These are phyloP conservation scores for Trebouxia sp. DNA, from an alignment of 139 green algal genomes.

Conservation along the genomic window DNA sequence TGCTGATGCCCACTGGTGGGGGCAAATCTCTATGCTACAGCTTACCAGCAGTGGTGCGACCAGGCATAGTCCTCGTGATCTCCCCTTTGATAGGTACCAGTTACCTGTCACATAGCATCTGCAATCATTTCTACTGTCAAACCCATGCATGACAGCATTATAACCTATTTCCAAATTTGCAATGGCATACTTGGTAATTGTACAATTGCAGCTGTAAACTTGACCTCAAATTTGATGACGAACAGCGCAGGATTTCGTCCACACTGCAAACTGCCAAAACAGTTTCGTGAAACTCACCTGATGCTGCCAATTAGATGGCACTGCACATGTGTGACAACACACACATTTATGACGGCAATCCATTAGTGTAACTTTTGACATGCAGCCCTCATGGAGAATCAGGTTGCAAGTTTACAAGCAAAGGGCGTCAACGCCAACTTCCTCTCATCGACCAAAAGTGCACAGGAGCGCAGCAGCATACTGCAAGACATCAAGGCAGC, in stretches of 20 bases:
- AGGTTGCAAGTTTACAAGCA: slow-evolving; percentile 36
- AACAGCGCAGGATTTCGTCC: too few relatives aligned
- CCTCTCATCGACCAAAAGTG: slow-evolving; percentile 43
- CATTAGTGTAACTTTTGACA: too few relatives aligned
- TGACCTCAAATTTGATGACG: too few relatives aligned
- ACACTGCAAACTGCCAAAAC: too few relatives aligned
- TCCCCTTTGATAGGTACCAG: slow-evolving; percentile 39
- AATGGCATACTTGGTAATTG: too few relatives aligned
- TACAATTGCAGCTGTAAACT: too few relatives aligned
- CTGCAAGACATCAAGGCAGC: slow-evolving; percentile 22
- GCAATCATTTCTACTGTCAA: too few relatives aligned
- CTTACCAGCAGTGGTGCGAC: slow-evolving; percentile 29
- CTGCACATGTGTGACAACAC: neutral
- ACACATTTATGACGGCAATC: neutral
- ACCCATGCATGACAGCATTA: too few relatives aligned
- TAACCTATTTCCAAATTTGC: too few relatives aligned
- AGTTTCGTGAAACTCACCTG: too few relatives aligned
- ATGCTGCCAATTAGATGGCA: too few relatives aligned
- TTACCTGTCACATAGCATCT: neutral
- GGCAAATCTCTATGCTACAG: slow-evolving; percentile 46
- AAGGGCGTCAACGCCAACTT: slow-evolving; percentile 43
- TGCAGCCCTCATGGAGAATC: slow-evolving; percentile 62
- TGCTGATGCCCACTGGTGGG: slow-evolving; percentile 51
- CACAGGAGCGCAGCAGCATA: slow-evolving; percentile 30
- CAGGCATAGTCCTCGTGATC: slow-evolving; percentile 33